Base-by-base conservation (phyloP, 2,329 filamentous ascomycete genomes). In the Calonectria crousiana region DNA sequence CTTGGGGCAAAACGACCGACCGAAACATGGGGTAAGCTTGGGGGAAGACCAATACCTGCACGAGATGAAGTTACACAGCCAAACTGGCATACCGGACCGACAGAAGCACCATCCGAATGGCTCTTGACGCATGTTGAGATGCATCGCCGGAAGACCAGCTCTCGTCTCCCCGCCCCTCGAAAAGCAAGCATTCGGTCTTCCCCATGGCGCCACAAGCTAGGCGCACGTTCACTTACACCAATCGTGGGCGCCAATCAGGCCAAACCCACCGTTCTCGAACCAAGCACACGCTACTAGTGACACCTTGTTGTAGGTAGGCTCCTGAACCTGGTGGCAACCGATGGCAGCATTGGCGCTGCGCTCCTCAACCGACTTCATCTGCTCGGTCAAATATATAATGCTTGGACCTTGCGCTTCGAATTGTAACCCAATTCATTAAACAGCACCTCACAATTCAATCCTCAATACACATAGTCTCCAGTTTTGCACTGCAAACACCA, bases 351-450 rank as follows among this genome's bases (percentile, higher is more conserved):
- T 36, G 23, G 34, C 38, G 28, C 36, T 30, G n/a, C 23, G 6
- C 58, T 52, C 64, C 34, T 44, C 32, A 10, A 41, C 41, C 30
- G 41, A 52, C 71, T 60, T 73, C 71, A 69, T 53, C 30, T 49
- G 34, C 28, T 32, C 6, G 8, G 6, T 18, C 36, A 28, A 56
- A n/a, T 73, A 73, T 73, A 73, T 69, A 67, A 73, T 73, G 58
- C 66, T 60, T 47, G 47, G 49, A 13, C n/a, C 6, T 52, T 30
- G 58, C 41, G 13, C 49, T 49, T 16, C 32, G 16, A 66, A 23
- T 66, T 66, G 28, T n/a, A 10, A 11, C 14, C 23, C 62, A n/a
- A 38, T 41, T 60, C 28, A 53, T 38, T 32, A 73, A 49, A 69
- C 34, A 62, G 18, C 56, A 62, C n/a, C 32, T 30, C 13, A 9